Evolutionary conservation across 257 asterid genomes (phyloP), one percentile per base, ranked within the genome.

Genomic region (Przewalskia tangutica): DNA sequence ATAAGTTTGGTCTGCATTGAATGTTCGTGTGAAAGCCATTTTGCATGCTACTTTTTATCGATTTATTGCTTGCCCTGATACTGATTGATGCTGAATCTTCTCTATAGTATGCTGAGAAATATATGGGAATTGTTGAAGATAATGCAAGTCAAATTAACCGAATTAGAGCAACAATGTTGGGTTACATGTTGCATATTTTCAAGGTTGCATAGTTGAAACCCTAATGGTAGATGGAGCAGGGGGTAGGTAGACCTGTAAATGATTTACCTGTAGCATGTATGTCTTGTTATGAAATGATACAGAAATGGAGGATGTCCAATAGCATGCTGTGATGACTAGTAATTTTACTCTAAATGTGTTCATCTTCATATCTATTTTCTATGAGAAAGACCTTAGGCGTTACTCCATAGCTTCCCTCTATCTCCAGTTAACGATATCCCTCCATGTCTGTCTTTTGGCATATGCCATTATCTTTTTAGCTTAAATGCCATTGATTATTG

Each of bases 71-170:
- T 10, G 55, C 56, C n/a, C 38, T 71, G 58, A 12, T 71, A 5
- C 42, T 71, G 59, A 20, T 71, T 6, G 60, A 48, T 23, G 7
- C 60, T 23, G 79, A 73, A 71, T 71, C 40, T 46, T 46, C 78
- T 71, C 42, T 73, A 48, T 46, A 48, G 60, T 48, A 12, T 23
- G 50, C 48, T 73, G 79, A 23, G 79, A 73, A 73, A 48, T 73
- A 73, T 50, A 50, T 50, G 60, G 62, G 42, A 73, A 48, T 48
- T 71, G 18, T 20, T 48, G 42, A 73, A 73, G 42, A 12, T 73
- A 73, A 73, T 73, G 60, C 79, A 48, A 73, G 79, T 73, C 79
- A 48, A 71, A 48, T 50, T 12, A 73, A n/a, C 79, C n/a, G 27
- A 23, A 73, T 23, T 50, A 13, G 79, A 73, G 23, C 20, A 50